Conservation (phyloP, 257 asterid species). For the Lycium barbarum region DNA sequence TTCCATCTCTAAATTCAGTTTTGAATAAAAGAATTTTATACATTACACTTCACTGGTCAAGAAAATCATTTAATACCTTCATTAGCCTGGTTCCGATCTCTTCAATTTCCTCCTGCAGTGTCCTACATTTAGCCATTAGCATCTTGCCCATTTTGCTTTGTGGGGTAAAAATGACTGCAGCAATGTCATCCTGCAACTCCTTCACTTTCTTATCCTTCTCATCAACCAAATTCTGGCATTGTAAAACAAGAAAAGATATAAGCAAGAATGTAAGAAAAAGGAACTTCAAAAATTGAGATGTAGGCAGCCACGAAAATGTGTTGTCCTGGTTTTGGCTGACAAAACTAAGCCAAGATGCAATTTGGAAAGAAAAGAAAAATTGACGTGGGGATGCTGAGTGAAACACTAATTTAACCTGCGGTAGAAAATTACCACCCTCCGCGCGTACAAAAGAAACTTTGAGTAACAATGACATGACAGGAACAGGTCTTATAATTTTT, state of each 20-base stretch:
- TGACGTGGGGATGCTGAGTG: not conserved
- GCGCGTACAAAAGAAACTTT: not conserved
- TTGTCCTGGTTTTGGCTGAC: not conserved
- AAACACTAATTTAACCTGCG: not conserved
- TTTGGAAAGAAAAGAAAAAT: not conserved
- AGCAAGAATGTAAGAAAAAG: not conserved
- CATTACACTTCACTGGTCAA: not conserved
- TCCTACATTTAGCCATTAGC: conserved; percentile 93
- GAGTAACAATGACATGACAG: not conserved
- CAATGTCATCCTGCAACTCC: conserved; percentile 83
- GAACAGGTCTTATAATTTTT: not conserved
- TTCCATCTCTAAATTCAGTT: not conserved
- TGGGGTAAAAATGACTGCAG: conserved; percentile 88
- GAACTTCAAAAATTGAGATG: not conserved
- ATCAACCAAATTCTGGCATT: conserved; percentile 82
- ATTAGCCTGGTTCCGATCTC: conserved; percentile 92
- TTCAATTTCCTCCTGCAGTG: conserved; percentile 88
- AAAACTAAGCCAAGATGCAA: not conserved
- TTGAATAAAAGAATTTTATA: not conserved
- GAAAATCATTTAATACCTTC: conserved; percentile 65
- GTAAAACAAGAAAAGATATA: not conserved
- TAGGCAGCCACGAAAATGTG: not conserved
- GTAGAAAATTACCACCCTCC: not conserved
- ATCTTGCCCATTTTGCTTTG: conserved; percentile 94
- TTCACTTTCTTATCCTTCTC: conserved; percentile 93